Percentiles rank a stretch among this genome's conserved stretches.
Evolutionary conservation across 805 yeast genomes (phyloP).

Genomic region (Starmerella bombicola): DNA sequence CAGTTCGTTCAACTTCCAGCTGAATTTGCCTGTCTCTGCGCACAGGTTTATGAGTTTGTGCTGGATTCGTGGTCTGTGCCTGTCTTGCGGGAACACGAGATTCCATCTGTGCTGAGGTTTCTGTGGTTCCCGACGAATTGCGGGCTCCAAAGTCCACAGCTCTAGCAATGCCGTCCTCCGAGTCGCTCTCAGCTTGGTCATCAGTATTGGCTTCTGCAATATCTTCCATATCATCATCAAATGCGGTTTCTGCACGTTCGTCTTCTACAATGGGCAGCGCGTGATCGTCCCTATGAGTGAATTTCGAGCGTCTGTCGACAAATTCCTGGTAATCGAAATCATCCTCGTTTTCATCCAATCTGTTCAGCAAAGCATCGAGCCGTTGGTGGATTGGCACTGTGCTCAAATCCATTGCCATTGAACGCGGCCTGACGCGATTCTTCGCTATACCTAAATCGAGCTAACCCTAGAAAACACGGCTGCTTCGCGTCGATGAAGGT

Average conservation of each 20-base stretch:
- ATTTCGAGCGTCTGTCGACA: constrained; percentile 11
- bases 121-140: neutral
- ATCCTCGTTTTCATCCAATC: constrained; percentile 6
- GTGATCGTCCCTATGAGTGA: too few species aligned
- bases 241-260: neutral
- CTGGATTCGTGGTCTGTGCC: neutral
- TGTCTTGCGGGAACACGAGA: neutral
- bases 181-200: neutral
- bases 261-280: neutral
- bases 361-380: constrained; percentile 15
- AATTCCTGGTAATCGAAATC: constrained; percentile 13
- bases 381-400: constrained; percentile 15
- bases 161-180: neutral
- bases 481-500: too few species aligned
- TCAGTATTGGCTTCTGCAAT: neutral
- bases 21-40: constrained; percentile 6
- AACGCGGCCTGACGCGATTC: too few species aligned
- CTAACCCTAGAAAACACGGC: too few species aligned
- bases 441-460: too few species aligned
- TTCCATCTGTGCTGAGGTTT: neutral
- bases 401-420: constrained; percentile 6
- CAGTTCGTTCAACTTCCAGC: constrained; percentile 10
- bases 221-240: neutral
- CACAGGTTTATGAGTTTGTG: neutral
- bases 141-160: neutral